Base-by-base conservation (phyloP, 2,329 filamentous ascomycete species). In the Sporothrix globosa region DNA sequence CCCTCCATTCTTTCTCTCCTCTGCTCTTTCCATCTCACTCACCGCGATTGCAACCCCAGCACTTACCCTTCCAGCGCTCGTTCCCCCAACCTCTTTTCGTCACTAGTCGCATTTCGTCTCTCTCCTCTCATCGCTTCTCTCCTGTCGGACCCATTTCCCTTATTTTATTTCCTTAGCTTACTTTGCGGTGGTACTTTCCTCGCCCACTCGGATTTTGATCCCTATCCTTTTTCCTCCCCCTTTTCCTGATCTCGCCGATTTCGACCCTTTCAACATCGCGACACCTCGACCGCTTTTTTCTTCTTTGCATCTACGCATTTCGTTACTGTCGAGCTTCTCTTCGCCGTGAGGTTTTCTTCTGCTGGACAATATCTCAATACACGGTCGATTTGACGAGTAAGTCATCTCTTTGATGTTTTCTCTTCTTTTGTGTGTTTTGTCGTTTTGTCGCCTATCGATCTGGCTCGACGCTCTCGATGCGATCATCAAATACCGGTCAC, bases 201-300 rank as follows among this genome's bases (percentile, higher is more conserved):
- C 48, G 70, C 70, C 60, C 67, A 65, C 71, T 54, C 63, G 46
- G 24, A 39, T 52, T 61, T 56, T 66, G 27, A 44, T 67, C 65
- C 65, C 58, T 71, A 71, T 46, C 67, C 69, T 58, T 72, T 75
- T 75, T 61, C 71, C 69, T 46, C 52, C 67, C 75, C 75, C 44
- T 73, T 73, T 75, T 73, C 17, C 74, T 74, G 63, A 72, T 73
- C 66, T 75, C 65, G 30, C 65, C 65, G 39, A 53, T 54, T 67
- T 70, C 54, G 48, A 48, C 21, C 44, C 30, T 41, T 61, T 53
- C 34, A 58, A 65, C 50, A 58, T 54, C 69, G 60, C 48, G 39
- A 58, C 48, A 24, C 58, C 44, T 66, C 68, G 46, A 56, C 58
- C 39, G 11, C 46, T 46, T 66, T 50, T 34, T 50, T 61, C 30